These are phyloP conservation scores for Rheum nobile DNA, from an alignment of 148 eudicot species.

Conservation along the genomic window DNA sequence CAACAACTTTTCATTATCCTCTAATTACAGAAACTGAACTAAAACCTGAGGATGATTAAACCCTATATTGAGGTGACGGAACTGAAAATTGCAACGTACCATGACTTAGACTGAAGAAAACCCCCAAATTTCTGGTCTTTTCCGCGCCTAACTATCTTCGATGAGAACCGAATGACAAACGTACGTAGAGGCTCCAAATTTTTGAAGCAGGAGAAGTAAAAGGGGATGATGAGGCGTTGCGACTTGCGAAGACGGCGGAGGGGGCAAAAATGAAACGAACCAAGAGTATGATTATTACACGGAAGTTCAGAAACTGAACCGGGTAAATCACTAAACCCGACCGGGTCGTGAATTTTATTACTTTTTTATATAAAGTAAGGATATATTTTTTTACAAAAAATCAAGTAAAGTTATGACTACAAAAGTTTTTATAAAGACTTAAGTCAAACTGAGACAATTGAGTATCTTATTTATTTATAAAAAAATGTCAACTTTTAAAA, in stretches of 20 bases:
- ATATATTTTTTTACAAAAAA: too few relatives aligned
- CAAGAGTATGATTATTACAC: neutral
- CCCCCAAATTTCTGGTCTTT: neutral
- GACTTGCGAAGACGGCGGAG: neutral
- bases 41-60: neutral
- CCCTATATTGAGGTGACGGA: neutral
- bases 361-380: too few relatives aligned
- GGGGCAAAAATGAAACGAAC: neutral
- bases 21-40: neutral
- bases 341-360: too few relatives aligned
- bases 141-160: neutral
- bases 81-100: neutral
- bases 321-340: too few relatives aligned
- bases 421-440: too few relatives aligned
- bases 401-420: too few relatives aligned
- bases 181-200: neutral
- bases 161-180: neutral
- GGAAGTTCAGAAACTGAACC: neutral
- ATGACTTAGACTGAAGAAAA: neutral
- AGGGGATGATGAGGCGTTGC: neutral
- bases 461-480: too few relatives aligned
- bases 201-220: neutral
- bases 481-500: too few relatives aligned
- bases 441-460: too few relatives aligned
- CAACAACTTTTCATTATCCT: neutral